Evolutionary conservation across 257 asterid genomes (phyloP), one percentile per base, ranked within the genome.

Genomic region (Solanum etuberosum): DNA sequence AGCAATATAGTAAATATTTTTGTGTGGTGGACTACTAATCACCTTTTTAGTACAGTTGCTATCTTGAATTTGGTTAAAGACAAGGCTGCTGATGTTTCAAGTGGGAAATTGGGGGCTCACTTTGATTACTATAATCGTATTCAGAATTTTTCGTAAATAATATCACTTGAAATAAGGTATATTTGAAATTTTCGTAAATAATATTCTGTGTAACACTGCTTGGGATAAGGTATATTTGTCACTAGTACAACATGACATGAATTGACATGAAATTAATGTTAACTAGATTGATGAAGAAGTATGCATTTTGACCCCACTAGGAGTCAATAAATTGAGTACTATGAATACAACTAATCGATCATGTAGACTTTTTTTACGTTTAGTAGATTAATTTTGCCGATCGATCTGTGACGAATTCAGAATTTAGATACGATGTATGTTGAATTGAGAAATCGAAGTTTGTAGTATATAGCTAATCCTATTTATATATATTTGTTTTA

Each of bases 271-370:
- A 74, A 27, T 65, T 11, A 70, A 74, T 74, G 16, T 31, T 40
- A 76, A 25, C 23, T 34, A 25, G 61, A 20, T 77, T 34, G 67
- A 80, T 3, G 27, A 46, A 27, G 67, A 48, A 46, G 67, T 8
- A 8, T 27, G 18, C 85, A 80, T 80, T 46, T 43, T 6, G 84
- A 46, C 84, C 84, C 40, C 84, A 80, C 84, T 7, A 18, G 18
- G 23, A 78, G 84, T 78, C n/a, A 25, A 77, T 12, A 78, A 71
- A 38, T 77, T 40, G 61, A 37, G 31, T 38, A 38, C 34, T 20
- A 76, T 38, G 6, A 38, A 40, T 76, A 76, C 9, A 40, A 74
- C 83, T 40, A n/a, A 67, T 42, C 25, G 32, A 42, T n/a, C 37
- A 78, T 25, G 14, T 46, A 2, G 63, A 78, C 25, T n/a, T 74